Evolutionary conservation across 805 yeast species (phyloP).

Genomic region (Kodamaea restingae): DNA sequence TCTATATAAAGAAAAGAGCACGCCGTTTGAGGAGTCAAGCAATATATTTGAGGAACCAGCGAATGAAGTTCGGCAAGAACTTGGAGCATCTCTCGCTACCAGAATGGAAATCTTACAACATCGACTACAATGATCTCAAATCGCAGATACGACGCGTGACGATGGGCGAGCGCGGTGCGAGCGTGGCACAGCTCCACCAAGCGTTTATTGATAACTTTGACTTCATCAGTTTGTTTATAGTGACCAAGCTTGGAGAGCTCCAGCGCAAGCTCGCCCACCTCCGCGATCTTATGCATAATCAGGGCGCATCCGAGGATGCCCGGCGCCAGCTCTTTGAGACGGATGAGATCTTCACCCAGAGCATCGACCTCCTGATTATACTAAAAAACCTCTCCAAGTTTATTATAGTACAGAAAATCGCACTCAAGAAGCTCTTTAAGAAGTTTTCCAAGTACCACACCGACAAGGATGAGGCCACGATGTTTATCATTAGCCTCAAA

Average conservation of each 20-base stretch:
- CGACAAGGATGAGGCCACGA: slow-evolving; percentile 17
- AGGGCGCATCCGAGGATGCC: slow-evolving; percentile 1
- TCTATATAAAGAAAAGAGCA: neutral
- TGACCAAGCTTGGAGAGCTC: slow-evolving; percentile 66
- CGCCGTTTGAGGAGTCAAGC: neutral
- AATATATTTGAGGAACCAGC: neutral
- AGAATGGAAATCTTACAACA: slow-evolving; percentile 81
- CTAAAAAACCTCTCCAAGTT: slow-evolving; percentile 67
- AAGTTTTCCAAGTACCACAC: slow-evolving; percentile 52
- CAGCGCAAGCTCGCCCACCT: slow-evolving; percentile 39
- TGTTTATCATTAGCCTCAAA: slow-evolving; percentile 28
- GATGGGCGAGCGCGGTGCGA: slow-evolving; percentile 3
- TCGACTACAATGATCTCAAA: slow-evolving; percentile 79
- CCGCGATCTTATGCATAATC: slow-evolving; percentile 2
- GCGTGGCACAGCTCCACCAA: slow-evolving; percentile 31
- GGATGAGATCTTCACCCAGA: slow-evolving; percentile 28
- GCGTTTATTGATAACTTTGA: slow-evolving; percentile 58
- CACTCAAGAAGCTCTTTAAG: slow-evolving; percentile 66
- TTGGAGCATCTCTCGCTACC: slow-evolving; percentile 72
- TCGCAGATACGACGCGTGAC: slow-evolving; percentile 59
- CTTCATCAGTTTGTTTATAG: slow-evolving; percentile 56
- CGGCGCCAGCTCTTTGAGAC: slow-evolving; percentile 15
- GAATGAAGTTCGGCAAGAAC: slow-evolving; percentile 91
- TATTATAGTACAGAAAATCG: slow-evolving; percentile 69
- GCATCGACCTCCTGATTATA: slow-evolving; percentile 42